A percentile compares a stretch with the other conserved stretches of the same genome.
Evolutionary conservation across 2,329 filamentous ascomycete genomes (phyloP).

Genomic region (Blumeriella jaapii): DNA sequence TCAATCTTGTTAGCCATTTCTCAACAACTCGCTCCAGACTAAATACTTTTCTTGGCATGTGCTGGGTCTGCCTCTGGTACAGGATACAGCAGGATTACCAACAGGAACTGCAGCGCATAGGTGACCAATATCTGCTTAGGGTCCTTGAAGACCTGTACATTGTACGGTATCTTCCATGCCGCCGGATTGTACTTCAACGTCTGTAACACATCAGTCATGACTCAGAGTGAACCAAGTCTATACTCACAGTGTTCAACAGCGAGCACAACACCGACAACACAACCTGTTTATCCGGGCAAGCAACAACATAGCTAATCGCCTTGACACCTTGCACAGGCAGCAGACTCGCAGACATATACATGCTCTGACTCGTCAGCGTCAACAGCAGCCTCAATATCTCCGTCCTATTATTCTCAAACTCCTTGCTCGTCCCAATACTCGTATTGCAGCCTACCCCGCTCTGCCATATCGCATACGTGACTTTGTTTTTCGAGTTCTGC

Average conservation of each 20-base stretch:
- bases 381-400: conserved; percentile 81
- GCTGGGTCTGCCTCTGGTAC: conserved; percentile 64
- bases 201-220: conserved; percentile 32
- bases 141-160: conserved; percentile 84
- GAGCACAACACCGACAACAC: conserved; percentile 88
- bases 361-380: conserved; percentile 77
- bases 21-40: not conserved
- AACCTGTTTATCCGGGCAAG: conserved; percentile 79
- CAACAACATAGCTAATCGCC: conserved; percentile 79
- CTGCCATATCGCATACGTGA: conserved; percentile 94
- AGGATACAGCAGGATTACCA: conserved; percentile 75
- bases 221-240: too few species aligned
- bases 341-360: conserved; percentile 76
- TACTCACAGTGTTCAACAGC: conserved; percentile 75
- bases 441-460: conserved; percentile 94
- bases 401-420: conserved; percentile 84
- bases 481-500: conserved; percentile 60
- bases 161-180: conserved; percentile 87
- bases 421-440: conserved; percentile 75
- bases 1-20: conserved; percentile 7
- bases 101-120: conserved; percentile 75
- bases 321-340: conserved; percentile 75
- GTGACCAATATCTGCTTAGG: conserved; percentile 83
- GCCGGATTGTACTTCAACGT: conserved; percentile 93
- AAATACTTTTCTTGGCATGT: conserved; percentile 53